Evolutionary conservation across 495 filamentous ascomycete genomes (phyloP).

Genomic region (Neurospora hispaniola): DNA sequence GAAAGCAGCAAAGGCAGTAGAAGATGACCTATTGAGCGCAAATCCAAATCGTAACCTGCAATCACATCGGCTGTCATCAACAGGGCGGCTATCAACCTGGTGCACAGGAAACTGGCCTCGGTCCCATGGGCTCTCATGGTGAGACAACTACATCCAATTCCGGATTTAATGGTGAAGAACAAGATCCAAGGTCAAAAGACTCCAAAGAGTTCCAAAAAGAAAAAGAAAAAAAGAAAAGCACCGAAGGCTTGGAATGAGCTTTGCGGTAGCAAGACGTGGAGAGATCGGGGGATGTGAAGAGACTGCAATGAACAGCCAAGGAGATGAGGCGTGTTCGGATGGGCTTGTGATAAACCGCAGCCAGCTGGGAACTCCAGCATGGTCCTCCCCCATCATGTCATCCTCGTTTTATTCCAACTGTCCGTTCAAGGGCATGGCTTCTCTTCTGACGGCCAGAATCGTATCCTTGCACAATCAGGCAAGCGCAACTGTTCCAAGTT

Average conservation of each 20-base stretch:
- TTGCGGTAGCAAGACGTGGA: neutral
- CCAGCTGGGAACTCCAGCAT: neutral
- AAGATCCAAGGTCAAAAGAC: neutral
- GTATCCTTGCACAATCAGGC: neutral
- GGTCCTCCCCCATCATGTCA: neutral
- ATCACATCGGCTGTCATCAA: slow-evolving; percentile 5
- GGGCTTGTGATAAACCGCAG: neutral
- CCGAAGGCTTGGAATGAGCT: neutral
- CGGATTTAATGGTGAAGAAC: neutral
- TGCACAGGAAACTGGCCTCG: neutral
- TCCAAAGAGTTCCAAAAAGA: neutral
- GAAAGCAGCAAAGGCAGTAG: neutral
- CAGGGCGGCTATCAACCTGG: slow-evolving; percentile 4
- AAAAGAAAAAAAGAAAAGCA: neutral
- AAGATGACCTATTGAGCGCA: slow-evolving; percentile 19
- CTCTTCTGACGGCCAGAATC: neutral
- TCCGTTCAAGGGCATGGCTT: neutral
- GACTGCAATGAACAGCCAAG: neutral
- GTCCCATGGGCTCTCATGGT: slow-evolving; percentile 2
- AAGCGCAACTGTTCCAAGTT: neutral
- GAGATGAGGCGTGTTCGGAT: neutral
- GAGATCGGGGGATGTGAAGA: neutral
- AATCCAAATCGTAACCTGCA: slow-evolving; percentile 19
- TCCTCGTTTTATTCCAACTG: neutral
- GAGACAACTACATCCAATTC: neutral